A percentile compares a stretch with the other conserved stretches of the same genome.
Conservation (phyloP, 441 rosid genomes). For the Pelargonium cotyledonis region DNA sequence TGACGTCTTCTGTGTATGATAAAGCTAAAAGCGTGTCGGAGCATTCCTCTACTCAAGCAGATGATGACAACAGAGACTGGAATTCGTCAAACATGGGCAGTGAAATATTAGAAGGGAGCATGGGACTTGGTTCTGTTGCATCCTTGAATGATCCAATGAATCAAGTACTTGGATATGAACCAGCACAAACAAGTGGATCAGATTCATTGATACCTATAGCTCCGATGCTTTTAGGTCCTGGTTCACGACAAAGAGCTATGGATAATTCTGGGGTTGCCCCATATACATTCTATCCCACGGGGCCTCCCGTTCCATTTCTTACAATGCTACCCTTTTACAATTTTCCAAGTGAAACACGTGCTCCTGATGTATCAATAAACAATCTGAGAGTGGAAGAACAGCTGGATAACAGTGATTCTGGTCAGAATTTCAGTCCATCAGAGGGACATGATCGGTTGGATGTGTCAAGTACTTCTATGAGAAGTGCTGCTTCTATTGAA, state of each 20-base stretch:
- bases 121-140: constrained; percentile 38
- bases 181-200: constrained; percentile 59
- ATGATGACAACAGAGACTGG: constrained; percentile 62
- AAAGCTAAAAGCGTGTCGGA: constrained; percentile 66
- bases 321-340: constrained; percentile 55
- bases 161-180: constrained; percentile 58
- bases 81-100: constrained; percentile 31
- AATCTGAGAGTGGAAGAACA: constrained; percentile 54
- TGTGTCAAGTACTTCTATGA: constrained; percentile 38
- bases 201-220: constrained; percentile 55
- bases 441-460: constrained; percentile 48
- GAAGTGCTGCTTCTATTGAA: constrained; percentile 37
- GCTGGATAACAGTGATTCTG: constrained; percentile 42
- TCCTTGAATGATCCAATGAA: constrained; percentile 51
- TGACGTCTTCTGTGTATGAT: constrained; percentile 36
- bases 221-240: constrained; percentile 62
- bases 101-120: constrained; percentile 47
- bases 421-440: constrained; percentile 50
- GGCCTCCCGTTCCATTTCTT: constrained; percentile 83
- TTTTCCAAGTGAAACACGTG: constrained; percentile 41
- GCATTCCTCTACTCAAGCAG: constrained; percentile 52
- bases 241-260: constrained; percentile 49
- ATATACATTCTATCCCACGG: constrained; percentile 59
- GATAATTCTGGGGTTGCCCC: constrained; percentile 55
- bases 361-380: constrained; percentile 48